Evolutionary conservation across 2,329 filamentous ascomycete genomes (phyloP), one percentile per base, ranked within the genome.

Genomic region (Blastomyces gilchristii): DNA sequence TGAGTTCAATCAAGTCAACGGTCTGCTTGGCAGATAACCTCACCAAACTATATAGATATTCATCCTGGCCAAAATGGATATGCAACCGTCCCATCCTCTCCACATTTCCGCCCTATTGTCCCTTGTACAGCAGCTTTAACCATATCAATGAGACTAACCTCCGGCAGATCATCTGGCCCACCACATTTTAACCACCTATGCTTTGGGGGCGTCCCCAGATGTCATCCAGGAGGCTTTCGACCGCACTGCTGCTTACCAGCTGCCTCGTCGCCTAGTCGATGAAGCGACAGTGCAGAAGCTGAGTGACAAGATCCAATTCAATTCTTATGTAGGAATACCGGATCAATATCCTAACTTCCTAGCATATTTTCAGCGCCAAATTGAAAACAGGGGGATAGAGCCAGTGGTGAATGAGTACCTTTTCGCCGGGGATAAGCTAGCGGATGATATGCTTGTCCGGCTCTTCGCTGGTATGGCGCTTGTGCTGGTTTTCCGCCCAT

Each of bases 111-210:
- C 52, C 31, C n/a, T 57, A 22, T 43, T 39, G n/a, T 3, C 14
- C 16, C 41, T 43, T 43, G 1, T 37, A 7, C 34, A 37, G 1
- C 34, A 57, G 34, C 16, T 43, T 41, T 43, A 14, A 12, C 8
- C 31, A 18, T n/a, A 5, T 12, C 31, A 5, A 5, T 34, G 41
- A 50, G 54, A 14, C 62, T 70, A 53, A 69, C 62, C n/a, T 7
- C 49, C 7, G 18, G 7, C 58, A 78, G 77, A 96, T 72, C 91
- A 96, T 70, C 90, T 94, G 65, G 82, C 81, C 3, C 91, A 96
- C 69, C 86, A 91, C 45, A 76, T 95, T 5, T 82, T 96, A 12
- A 86, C 86, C 18, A 78, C 94, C 39, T 96, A 87, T 72, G 88
- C 88, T 43, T 85, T 94, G 1, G 87, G 87, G 0, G 90, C 89